Evolutionary conservation across 23 red algal species (phyloP).

Genomic region (Gracilaria gracilis): DNA sequence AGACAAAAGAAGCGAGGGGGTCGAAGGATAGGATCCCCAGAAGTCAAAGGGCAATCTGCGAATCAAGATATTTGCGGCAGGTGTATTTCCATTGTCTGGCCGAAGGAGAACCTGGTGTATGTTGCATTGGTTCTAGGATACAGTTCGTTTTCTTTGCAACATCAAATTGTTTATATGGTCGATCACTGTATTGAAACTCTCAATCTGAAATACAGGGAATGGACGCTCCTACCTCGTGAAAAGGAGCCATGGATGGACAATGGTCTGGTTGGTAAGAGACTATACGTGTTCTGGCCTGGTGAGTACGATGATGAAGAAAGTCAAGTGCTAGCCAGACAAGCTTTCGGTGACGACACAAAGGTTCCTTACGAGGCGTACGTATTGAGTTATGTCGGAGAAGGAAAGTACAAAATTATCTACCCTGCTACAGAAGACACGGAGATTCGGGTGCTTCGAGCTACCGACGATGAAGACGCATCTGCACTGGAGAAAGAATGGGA

Average conservation of each 20-base stretch:
- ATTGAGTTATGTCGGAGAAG: slow-evolving; percentile 55
- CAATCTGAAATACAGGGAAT: slow-evolving; percentile 60
- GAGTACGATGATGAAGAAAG: slow-evolving; percentile 42
- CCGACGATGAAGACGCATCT: slow-evolving; percentile 12
- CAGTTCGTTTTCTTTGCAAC: slow-evolving; percentile 33
- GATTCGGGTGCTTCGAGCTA: slow-evolving; percentile 17
- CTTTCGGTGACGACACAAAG: slow-evolving; percentile 43
- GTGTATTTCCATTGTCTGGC: slow-evolving; percentile 56
- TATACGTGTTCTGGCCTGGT: slow-evolving; percentile 60
- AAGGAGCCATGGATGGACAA: slow-evolving; percentile 57
- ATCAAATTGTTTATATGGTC: slow-evolving; percentile 50
- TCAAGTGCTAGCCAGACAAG: slow-evolving; percentile 9
- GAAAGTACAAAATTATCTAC: slow-evolving; percentile 57
- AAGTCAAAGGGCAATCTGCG: slow-evolving; percentile 33
- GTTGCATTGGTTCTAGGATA: slow-evolving; percentile 54
- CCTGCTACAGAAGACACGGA: slow-evolving; percentile 48
- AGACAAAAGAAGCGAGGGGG: not conserved
- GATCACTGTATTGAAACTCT: slow-evolving; percentile 61
- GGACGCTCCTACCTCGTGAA: slow-evolving; percentile 43
- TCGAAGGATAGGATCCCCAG: not conserved
- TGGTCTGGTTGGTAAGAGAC: slow-evolving; percentile 52
- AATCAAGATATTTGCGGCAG: slow-evolving; percentile 48
- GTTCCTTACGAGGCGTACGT: slow-evolving; percentile 61
- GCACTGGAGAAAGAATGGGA: slow-evolving; percentile 51
- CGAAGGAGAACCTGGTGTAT: slow-evolving; percentile 44